Conservation (phyloP, 164 flowering plant species). For the Cinnamomum micranthum region DNA sequence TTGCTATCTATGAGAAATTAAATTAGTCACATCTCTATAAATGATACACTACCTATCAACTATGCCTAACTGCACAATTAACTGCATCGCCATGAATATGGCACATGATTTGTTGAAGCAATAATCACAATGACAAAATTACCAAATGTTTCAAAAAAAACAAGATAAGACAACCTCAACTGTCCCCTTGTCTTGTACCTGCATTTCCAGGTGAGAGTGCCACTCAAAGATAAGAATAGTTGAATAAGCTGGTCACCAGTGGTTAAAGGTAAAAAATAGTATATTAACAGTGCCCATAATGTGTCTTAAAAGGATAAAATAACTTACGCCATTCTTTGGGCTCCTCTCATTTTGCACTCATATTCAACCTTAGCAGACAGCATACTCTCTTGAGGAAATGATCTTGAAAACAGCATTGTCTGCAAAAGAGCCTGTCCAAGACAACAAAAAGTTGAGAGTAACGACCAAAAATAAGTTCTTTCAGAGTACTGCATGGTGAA, state of each 20-base stretch:
- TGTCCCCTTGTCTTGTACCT: not conserved
- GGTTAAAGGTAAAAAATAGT: not conserved
- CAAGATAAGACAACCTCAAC: no score
- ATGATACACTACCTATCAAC: no score
- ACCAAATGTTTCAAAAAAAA: not conserved
- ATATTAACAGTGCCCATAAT: not conserved
- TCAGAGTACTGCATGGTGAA: not conserved
- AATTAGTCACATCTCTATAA: no score
- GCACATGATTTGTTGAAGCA: not conserved
- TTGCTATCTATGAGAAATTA: not conserved
- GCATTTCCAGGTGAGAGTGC: not conserved
- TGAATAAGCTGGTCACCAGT: not conserved
- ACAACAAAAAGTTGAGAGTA: not conserved
- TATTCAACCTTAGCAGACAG: slow-evolving; percentile 86
- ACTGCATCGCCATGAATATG: not conserved
- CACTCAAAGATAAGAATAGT: not conserved
- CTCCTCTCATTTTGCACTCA: slow-evolving; percentile 91
- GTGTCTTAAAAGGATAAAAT: slow-evolving; percentile 6
- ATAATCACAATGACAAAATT: not conserved
- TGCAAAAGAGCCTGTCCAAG: slow-evolving; percentile 71
- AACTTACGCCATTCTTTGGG: slow-evolving; percentile 96
- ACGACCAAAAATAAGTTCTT: not conserved
- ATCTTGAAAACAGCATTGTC: slow-evolving; percentile 78
- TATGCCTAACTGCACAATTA: no score
- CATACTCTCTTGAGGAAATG: slow-evolving; percentile 61